phyloP scores from a whole-genome alignment of 2,329 filamentous ascomycete genomes.

The Periconia sp. region DNA sequence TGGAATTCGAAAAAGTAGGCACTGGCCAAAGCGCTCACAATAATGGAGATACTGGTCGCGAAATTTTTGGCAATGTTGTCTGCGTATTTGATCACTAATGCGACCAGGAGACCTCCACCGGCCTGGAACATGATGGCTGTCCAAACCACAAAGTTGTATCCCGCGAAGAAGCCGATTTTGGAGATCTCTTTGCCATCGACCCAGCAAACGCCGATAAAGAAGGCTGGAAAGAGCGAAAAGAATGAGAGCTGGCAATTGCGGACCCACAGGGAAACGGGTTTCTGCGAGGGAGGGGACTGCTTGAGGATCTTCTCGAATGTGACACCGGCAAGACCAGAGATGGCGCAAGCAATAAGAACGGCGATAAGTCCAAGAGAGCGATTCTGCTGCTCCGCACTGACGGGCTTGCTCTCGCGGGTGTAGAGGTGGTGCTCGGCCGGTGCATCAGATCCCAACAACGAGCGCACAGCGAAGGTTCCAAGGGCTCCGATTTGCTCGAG shows the following conservation, averaged over 20 bases:
- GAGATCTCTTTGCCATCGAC: conserved; percentile 84
- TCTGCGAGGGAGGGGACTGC: conserved; percentile 63
- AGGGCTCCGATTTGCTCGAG: conserved; percentile 74
- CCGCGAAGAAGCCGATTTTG: conserved; percentile 86
- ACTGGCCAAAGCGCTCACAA: conserved; percentile 83
- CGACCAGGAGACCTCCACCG: conserved; percentile 79
- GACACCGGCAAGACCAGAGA: conserved; percentile 83
- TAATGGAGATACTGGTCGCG: conserved; percentile 87
- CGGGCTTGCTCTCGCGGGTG: conserved; percentile 66
- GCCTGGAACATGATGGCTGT: conserved; percentile 80
- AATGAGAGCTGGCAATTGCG: conserved; percentile 93
- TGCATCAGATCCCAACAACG: conserved; percentile 66
- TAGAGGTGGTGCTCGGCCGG: conserved; percentile 72
- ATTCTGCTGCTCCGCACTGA: conserved; percentile 65
- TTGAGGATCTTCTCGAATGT: conserved; percentile 92
- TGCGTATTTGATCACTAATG: conserved; percentile 77
- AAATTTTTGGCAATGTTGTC: conserved; percentile 95
- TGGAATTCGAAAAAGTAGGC: conserved; percentile 82
- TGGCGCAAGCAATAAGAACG: conserved; percentile 73
- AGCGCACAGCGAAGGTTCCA: conserved; percentile 52
- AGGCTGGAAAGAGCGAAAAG: conserved; percentile 87
- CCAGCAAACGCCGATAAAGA: conserved; percentile 83
- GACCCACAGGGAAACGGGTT: conserved; percentile 82
- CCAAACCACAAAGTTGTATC: conserved; percentile 94
- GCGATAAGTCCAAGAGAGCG: conserved; percentile 76